Conservation (phyloP, 2,329 filamentous ascomycete genomes). For the Penicillium psychrosexuale region DNA sequence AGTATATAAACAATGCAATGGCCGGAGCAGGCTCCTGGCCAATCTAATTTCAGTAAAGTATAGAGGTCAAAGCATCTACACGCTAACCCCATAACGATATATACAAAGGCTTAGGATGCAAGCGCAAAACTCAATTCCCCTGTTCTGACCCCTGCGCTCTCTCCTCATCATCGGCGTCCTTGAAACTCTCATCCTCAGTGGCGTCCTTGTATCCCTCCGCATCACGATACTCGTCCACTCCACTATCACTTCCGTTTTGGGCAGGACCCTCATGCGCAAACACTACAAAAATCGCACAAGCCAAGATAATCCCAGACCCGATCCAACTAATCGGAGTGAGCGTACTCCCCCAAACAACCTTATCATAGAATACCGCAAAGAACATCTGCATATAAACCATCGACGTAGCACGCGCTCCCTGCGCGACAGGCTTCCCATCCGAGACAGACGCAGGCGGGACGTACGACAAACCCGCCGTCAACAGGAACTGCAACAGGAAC, state of each 20-base stretch:
- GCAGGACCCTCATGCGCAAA: slow-evolving; percentile 35
- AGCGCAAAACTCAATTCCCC: slow-evolving; percentile 10
- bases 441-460: slow-evolving; percentile 55
- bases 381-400: slow-evolving; percentile 71
- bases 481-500: slow-evolving; percentile 81
- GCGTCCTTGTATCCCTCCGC: slow-evolving; percentile 6
- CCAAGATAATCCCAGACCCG: slow-evolving; percentile 63
- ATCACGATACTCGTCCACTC: slow-evolving; percentile 3
- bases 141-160: neutral
- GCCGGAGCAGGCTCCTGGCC: neutral
- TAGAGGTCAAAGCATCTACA: neutral
- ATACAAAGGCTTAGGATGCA: neutral
- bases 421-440: slow-evolving; percentile 6
- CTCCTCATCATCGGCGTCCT: slow-evolving; percentile 5
- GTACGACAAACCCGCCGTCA: slow-evolving; percentile 71
- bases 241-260: neutral
- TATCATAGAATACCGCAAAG: slow-evolving; percentile 64
- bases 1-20: too few relatives aligned
- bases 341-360: slow-evolving; percentile 60
- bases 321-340: slow-evolving; percentile 57
- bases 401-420: slow-evolving; percentile 55
- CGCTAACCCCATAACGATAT: neutral
- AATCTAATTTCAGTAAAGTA: neutral
- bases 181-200: neutral
- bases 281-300: slow-evolving; percentile 63